Evolutionary conservation across 2,329 filamentous ascomycete species (phyloP), one percentile per base, ranked within the genome.

Genomic region (Epicoccum sorghinum): DNA sequence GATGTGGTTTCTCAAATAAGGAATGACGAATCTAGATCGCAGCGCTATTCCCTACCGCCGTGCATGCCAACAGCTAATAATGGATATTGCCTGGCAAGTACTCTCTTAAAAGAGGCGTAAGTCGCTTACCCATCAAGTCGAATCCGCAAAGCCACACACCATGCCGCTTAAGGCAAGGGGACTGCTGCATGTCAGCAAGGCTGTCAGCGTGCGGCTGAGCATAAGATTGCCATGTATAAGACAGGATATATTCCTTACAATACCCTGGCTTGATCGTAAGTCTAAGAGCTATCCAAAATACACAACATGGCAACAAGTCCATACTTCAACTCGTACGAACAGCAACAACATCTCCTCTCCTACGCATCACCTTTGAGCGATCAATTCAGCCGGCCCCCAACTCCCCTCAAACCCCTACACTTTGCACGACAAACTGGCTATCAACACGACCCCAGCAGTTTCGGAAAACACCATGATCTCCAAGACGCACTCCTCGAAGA

Each of bases 401-500:
- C 62, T 23, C 62, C 61, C 2, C 36, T 62, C 22, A 65, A 59
- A 32, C 58, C 62, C 14, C 50, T 66, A 0, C 62, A 66, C 37
- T 14, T 60, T 7, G 40, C 41, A 14, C 35, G 47, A 3, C 44
- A 59, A 6, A 58, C 59, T 25, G 38, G 50, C 37, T 41, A 46
- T 3, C 36, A 55, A 2, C 40, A 61, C 9, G 52, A 57, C 23
- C 38, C 52, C 22, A 36, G 39, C 30, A 51, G 48, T 24, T 48
- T 59, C 10, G 52, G 48, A 10, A 59, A 65, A 29, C 59, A 60
- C n/a, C 58, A 67, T 7, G 42, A 57, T 7, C 36, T 69, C 12
- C 61, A 64, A 38, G 42, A 46, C 14, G 62, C 60, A 4, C 39
- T 55, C 12, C 42, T 57, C 27, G 52, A 66, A 53, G 68, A 70